These are phyloP conservation scores for Ilex paraguariensis DNA, from an alignment of 305 asterid genomes.

Conservation along the genomic window DNA sequence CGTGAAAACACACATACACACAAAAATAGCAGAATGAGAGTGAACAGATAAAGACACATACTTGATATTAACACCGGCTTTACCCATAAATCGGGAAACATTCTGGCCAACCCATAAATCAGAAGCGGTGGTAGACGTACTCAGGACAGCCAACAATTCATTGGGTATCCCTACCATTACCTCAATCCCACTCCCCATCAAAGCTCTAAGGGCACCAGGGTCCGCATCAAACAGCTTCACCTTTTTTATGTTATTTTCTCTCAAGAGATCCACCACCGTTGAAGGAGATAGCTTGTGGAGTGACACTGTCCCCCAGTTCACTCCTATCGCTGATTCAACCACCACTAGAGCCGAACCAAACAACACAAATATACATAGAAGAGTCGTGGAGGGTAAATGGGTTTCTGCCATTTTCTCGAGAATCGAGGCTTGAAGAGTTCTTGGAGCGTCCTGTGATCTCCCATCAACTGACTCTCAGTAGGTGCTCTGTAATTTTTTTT, in stretches of 20 bases:
- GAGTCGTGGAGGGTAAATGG: constrained; percentile 6
- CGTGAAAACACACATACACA: constrained; percentile 1
- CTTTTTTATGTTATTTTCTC: constrained; percentile 56
- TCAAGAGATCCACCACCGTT: constrained; percentile 78
- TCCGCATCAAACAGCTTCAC: constrained; percentile 90
- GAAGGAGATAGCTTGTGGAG: constrained; percentile 62
- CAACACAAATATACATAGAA: constrained; percentile 12
- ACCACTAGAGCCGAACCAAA: constrained; percentile 5
- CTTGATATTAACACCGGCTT: constrained; percentile 78
- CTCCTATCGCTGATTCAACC: constrained; percentile 72
- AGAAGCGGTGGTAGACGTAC: constrained; percentile 48
- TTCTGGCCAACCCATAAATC: constrained; percentile 79
- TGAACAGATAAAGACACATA: constrained; percentile 12
- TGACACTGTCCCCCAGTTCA: constrained; percentile 87
- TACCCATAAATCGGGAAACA: constrained; percentile 60
- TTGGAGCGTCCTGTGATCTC: background rate
- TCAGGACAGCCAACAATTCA: constrained; percentile 54
- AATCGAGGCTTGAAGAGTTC: background rate
- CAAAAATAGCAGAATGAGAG: background rate
- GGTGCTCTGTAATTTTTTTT: no score
- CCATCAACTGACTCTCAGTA: background rate
- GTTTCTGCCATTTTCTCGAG: constrained; percentile 20
- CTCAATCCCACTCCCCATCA: constrained; percentile 75
- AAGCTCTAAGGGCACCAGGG: constrained; percentile 42
- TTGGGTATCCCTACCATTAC: constrained; percentile 89